phyloP scores from a whole-genome alignment of 352 stramenopile genomes.

The Elongisporangium anandrum region DNA sequence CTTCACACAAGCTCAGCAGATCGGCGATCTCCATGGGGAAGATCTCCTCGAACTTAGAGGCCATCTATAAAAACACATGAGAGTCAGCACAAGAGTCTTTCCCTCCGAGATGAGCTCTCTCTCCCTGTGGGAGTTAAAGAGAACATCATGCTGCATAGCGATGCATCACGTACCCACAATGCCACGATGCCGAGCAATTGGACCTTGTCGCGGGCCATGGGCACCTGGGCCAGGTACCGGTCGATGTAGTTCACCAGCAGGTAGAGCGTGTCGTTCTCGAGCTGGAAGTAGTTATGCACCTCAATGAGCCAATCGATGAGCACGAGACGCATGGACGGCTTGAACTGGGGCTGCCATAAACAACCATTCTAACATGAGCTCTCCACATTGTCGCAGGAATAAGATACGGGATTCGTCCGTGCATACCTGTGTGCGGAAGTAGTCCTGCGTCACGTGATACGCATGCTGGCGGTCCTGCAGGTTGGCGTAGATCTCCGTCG shows the following conservation, averaged over 20 bases:
- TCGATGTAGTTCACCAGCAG: slow-evolving; percentile 98
- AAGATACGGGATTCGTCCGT: neutral
- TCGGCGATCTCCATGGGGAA: slow-evolving; percentile 96
- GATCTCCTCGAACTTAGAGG: slow-evolving; percentile 99
- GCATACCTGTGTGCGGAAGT: slow-evolving; percentile 33
- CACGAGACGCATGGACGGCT: slow-evolving; percentile 55
- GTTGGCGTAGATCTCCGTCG: slow-evolving; percentile 46
- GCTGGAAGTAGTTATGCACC: slow-evolving; percentile 98
- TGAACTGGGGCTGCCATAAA: slow-evolving; percentile 28
- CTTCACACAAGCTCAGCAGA: slow-evolving; percentile 98
- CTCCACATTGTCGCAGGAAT: neutral
- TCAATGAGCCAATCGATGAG: slow-evolving; percentile 88
- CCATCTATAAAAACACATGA: slow-evolving; percentile 44
- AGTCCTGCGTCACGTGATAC: slow-evolving; percentile 45
- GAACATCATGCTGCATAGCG: slow-evolving; percentile 2
- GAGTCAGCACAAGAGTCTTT: neutral
- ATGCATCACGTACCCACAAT: slow-evolving; percentile 72
- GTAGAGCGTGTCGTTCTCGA: slow-evolving; percentile 96
- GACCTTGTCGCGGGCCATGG: slow-evolving; percentile 92
- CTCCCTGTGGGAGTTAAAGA: neutral
- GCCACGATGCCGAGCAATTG: slow-evolving; percentile 97
- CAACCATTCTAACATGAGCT: neutral
- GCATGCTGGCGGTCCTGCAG: slow-evolving; percentile 33
- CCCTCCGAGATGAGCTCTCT: neutral
- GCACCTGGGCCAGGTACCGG: slow-evolving; percentile 89